These are phyloP conservation scores for Penicillium crustosum DNA, from an alignment of 2,329 filamentous ascomycete species.

Conservation along the genomic window DNA sequence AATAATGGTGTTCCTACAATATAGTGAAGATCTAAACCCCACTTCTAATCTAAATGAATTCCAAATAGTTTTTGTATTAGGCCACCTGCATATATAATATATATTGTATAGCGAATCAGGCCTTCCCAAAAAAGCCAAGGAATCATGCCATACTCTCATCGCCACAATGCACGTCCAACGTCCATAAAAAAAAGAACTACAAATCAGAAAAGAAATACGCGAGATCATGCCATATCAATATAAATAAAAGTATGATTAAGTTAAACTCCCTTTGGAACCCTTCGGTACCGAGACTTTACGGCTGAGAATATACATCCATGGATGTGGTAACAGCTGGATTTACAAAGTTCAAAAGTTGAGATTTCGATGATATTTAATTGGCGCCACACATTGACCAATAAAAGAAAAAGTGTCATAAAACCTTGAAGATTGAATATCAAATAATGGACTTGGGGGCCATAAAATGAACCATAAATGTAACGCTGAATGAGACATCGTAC, in stretches of 20 bases:
- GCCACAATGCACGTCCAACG: background rate
- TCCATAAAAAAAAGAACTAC: no score
- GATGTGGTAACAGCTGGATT: background rate
- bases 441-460: constrained; percentile 1
- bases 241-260: background rate
- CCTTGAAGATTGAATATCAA: background rate
- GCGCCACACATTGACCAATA: background rate
- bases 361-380: background rate
- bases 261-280: background rate
- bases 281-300: background rate
- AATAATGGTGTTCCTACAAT: background rate
- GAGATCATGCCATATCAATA: background rate
- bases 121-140: background rate
- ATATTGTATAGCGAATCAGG: background rate
- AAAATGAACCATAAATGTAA: constrained; percentile 11
- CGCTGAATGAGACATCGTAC: constrained; percentile 27
- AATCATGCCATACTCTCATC: background rate
- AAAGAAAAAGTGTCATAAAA: constrained; percentile 1
- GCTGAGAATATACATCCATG: background rate
- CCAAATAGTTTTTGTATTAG: background rate
- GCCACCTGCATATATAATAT: background rate
- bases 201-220: background rate
- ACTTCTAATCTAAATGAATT: background rate
- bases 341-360: background rate
- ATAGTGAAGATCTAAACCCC: background rate